Conservation (phyloP, 2,329 filamentous ascomycete species). For the Elsinoe perseae region DNA sequence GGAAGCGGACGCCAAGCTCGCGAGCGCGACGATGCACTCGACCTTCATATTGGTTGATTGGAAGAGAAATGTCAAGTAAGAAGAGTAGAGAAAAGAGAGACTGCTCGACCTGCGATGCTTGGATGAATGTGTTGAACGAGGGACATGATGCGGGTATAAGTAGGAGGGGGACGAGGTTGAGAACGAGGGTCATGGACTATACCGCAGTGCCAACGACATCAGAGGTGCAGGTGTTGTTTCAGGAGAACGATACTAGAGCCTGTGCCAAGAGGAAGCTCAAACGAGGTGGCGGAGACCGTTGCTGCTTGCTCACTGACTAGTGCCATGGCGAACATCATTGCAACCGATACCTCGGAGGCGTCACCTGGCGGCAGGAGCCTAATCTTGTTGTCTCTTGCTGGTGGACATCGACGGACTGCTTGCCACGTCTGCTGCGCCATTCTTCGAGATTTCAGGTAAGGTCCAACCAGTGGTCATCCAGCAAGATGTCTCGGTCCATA, state of each 20-base stretch:
- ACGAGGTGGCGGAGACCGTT: neutral
- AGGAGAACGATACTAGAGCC: neutral
- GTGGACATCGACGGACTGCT: no score
- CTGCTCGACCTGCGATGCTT: conserved; percentile 10
- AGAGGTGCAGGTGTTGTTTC: neutral
- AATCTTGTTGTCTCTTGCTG: no score
- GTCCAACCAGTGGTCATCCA: no score
- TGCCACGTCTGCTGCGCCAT: no score
- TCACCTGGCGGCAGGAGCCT: no score
- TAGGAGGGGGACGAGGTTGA: neutral
- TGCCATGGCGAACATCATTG: neutral
- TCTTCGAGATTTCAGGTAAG: no score
- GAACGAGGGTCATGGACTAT: neutral
- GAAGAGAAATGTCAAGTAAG: neutral
- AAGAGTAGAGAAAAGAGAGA: neutral
- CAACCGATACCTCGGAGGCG: no score
- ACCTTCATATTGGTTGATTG: neutral
- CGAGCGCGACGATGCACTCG: neutral
- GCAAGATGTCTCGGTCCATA: neutral
- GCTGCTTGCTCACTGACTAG: neutral
- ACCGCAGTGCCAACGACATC: neutral
- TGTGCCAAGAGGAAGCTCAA: neutral
- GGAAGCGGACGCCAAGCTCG: conserved; percentile 2
- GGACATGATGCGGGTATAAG: neutral
- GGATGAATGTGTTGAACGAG: neutral